Conservation (phyloP, 768 basidiomycete genomes). For the Collybia mongolica region DNA sequence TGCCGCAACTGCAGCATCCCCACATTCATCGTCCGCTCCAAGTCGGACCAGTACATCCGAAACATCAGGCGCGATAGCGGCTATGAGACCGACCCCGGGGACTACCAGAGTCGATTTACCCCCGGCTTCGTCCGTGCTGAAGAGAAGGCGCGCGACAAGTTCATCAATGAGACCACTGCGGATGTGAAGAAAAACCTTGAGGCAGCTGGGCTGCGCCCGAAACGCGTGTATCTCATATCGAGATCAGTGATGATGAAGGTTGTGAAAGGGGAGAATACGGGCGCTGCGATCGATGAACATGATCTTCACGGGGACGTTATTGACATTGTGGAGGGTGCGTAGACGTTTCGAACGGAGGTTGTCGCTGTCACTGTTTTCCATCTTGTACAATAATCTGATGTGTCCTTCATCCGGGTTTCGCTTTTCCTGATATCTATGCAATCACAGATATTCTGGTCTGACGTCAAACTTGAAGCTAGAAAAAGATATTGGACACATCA, state of each 20-base stretch:
- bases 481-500: no score
- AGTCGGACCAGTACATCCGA: constrained; percentile 28
- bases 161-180: constrained; percentile 5
- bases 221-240: constrained; percentile 5
- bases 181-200: constrained; percentile 6
- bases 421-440: no score
- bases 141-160: not conserved
- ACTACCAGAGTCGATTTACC: not conserved
- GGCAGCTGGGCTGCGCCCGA: constrained; percentile 1
- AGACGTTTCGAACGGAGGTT: no score
- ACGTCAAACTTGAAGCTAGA: no score
- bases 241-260: not conserved
- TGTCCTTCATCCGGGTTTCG: no score
- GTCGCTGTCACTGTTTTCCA: no score
- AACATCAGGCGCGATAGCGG: constrained; percentile 34
- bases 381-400: no score
- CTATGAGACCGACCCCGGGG: constrained; percentile 30
- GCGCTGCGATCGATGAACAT: not conserved
- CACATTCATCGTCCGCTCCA: constrained; percentile 32
- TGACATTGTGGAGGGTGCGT: not conserved
- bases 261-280: not conserved
- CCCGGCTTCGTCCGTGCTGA: not conserved
- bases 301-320: not conserved
- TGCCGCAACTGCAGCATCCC: constrained; percentile 28
- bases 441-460: no score